Base-by-base conservation (phyloP, 1,284 basidiomycete species). In the Porodaedalea pini region DNA sequence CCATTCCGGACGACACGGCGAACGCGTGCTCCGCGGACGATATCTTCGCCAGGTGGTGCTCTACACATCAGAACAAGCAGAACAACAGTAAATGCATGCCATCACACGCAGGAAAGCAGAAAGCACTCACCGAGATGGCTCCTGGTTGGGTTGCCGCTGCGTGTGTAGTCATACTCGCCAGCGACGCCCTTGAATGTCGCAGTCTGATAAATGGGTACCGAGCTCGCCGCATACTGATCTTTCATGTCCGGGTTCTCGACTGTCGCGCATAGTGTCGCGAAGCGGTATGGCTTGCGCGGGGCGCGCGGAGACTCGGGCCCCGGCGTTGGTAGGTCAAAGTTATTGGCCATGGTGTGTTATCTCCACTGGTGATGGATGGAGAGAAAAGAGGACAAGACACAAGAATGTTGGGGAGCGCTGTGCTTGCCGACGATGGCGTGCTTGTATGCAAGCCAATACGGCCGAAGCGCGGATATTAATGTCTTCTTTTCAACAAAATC, bases 111-210 rank as follows among this genome's bases (percentile, higher is more conserved):
- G 13, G 27, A 19, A 39, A 49, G 23, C 36, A 11, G 37, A 17
- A 32, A 23, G 21, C 13, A 75, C 86, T 67, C 66, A 94, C 94
- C 90, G 61, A 98, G 82, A 74, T 96, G 94, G 63, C 86, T 94
- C 66, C 97, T 81, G 2, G 97, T 99, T 0, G 97, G 97, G 73
- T 99, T 99, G 29, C 97, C 97, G 65, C 90, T 94, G 60, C 97
- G 82, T 15, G 91, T 83, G 73, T 99, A 99, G 74, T 99, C 97
- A 70, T 94, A 98, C 66, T 88, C 81, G 51, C 91, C 92, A 23
- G 82, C 82, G 53, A 97, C 77, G 51, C 97, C 97, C 75, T 99
- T 99, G 85, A 99, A 99, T 0, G 97, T 99, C 19, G 97, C 88
- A 1, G 92, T 90, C 77, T 98, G 95, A 75, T 99, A 99, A 72